Base-by-base conservation (phyloP, 148 eudicot species). In the Silene conica region DNA sequence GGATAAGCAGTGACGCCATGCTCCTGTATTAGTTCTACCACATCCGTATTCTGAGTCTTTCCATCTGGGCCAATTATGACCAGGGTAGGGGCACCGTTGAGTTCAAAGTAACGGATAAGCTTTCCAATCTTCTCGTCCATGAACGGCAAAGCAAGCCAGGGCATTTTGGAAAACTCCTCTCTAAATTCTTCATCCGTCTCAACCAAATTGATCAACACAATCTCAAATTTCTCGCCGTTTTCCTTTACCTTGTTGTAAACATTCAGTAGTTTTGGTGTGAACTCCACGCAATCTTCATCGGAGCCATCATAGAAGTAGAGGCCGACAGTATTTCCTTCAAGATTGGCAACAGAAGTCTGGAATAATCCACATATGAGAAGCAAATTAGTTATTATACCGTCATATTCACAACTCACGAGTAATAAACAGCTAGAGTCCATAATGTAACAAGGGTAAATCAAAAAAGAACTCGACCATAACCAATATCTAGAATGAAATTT, bases 251-350 rank as follows among this genome's bases (percentile, higher is more conserved):
- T 65, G 41, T 73, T 71, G 46, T 79, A 78, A 79, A 76, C 55
- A 12, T 73, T 66, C 21, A 55, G 38, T 21, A 84, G 82, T 76
- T 84, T 81, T 18, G 74, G 58, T 41, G 87, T 81, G 63, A 81
- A 81, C 6, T 73, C 87, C 8, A 63, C 10, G 82, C 84, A 84
- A 18, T 83, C 84, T 52, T 21, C 60, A 66, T 79, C 82, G 25
- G 87, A 55, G 59, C 67, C 72, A 15, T 76, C 82, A 56, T 59
- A 78, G 76, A 84, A 84, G 77, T 84, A 84, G 62, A 84, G 78
- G 76, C 87, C 87, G 19, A 84, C 87, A 52, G 54, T 78, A 70
- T 81, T 78, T 67, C 87, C 87, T 81, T 84, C 82, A 60, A 84
- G 75, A 69, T 78, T 80, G 5, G 84, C 59, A 7, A 84, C 69